Evolutionary conservation across 495 filamentous ascomycete genomes (phyloP).

Genomic region (Diplogelasinospora grovesii): DNA sequence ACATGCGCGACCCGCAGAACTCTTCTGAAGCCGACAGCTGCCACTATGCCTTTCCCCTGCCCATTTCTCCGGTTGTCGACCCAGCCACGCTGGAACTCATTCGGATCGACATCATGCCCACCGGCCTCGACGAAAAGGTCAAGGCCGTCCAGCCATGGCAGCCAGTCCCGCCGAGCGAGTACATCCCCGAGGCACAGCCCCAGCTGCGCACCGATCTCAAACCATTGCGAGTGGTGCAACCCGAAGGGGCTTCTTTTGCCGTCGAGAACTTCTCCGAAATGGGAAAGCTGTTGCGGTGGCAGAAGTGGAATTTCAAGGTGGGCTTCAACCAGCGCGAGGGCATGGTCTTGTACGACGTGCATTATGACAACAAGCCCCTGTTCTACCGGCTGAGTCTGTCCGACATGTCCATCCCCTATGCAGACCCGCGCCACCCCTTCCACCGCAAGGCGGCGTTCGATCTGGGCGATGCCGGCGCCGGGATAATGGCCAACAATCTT

Average conservation of each 20-base stretch:
- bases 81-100: slow-evolving; percentile 57
- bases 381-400: slow-evolving; percentile 63
- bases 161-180: slow-evolving; percentile 58
- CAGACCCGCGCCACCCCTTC: slow-evolving; percentile 63
- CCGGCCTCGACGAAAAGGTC: slow-evolving; percentile 54
- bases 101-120: slow-evolving; percentile 53
- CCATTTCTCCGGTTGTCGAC: slow-evolving; percentile 72
- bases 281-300: slow-evolving; percentile 48
- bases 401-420: slow-evolving; percentile 79
- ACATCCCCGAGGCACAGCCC: slow-evolving; percentile 62
- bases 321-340: slow-evolving; percentile 72
- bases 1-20: slow-evolving; percentile 53
- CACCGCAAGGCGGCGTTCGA: slow-evolving; percentile 77
- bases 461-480: slow-evolving; percentile 68
- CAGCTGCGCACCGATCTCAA: slow-evolving; percentile 58
- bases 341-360: slow-evolving; percentile 60
- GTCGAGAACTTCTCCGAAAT: slow-evolving; percentile 40
- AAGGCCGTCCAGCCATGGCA: slow-evolving; percentile 49
- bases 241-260: slow-evolving; percentile 66
- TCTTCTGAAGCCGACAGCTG: slow-evolving; percentile 56
- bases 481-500: slow-evolving; percentile 69
- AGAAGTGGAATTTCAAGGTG: slow-evolving; percentile 66
- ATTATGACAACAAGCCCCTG: slow-evolving; percentile 59
- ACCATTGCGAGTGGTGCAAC: slow-evolving; percentile 69
- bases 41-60: slow-evolving; percentile 72